Conservation (phyloP, 495 filamentous ascomycete species). For the Cenococcum geophilum region DNA sequence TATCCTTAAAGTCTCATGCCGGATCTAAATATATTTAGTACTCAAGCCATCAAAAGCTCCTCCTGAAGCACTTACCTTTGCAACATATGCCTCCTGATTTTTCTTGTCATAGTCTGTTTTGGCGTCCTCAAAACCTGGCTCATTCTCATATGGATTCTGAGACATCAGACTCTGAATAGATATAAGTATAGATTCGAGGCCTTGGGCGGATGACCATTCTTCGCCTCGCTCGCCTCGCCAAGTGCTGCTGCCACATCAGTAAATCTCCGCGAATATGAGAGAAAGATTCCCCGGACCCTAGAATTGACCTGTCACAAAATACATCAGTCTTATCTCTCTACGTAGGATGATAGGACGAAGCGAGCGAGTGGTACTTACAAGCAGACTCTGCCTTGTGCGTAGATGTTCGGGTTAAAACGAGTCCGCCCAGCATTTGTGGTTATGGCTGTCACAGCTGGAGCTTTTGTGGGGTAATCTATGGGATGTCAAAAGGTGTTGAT, state of each 20-base stretch:
- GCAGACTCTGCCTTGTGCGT: conserved; percentile 84
- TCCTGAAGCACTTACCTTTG: conserved; percentile 57
- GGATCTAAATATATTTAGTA: conserved; percentile 54
- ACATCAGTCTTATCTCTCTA: conserved; percentile 19
- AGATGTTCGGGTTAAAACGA: conserved; percentile 97
- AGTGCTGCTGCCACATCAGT: conserved; percentile 55
- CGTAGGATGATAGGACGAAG: not conserved
- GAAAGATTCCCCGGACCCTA: conserved; percentile 55
- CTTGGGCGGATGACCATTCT: conserved; percentile 93
- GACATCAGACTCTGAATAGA: conserved; percentile 97
- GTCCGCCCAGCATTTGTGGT: conserved; percentile 84
- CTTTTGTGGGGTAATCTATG: conserved; percentile 79
- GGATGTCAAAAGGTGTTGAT: not conserved
- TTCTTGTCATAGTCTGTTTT: conserved; percentile 62
- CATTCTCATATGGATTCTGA: conserved; percentile 89
- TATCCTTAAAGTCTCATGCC: conserved; percentile 83
- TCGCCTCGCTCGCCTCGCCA: conserved; percentile 87
- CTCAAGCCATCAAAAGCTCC: not conserved
- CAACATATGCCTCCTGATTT: conserved; percentile 71
- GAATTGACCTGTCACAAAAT: conserved; percentile 61
- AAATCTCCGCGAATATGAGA: conserved; percentile 31
- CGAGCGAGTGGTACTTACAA: conserved; percentile 50
- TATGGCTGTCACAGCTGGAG: conserved; percentile 64
- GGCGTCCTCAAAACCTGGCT: conserved; percentile 83
- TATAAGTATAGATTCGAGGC: conserved; percentile 86